Percentiles rank a stretch among this genome's conserved stretches.
These are phyloP conservation scores for Aspergillus heteromorphus DNA, from an alignment of 495 filamentous ascomycete genomes.

Conservation along the genomic window DNA sequence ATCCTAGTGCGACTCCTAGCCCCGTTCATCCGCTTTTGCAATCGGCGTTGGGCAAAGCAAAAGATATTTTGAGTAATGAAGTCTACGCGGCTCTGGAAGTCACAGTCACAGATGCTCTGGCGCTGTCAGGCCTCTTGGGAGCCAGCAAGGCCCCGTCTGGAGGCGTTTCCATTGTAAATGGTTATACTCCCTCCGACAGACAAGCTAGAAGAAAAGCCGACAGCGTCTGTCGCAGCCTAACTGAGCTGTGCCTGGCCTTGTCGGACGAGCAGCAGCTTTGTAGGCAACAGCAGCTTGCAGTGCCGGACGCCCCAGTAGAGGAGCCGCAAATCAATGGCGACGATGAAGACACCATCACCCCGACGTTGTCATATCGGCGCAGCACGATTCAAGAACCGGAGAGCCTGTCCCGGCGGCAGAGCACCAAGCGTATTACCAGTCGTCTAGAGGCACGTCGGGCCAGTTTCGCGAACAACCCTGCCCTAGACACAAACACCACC, in stretches of 20 bases:
- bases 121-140: constrained; percentile 69
- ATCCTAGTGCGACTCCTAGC: constrained; percentile 24
- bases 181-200: constrained; percentile 59
- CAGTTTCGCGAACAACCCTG: constrained; percentile 45
- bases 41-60: constrained; percentile 73
- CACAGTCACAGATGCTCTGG: constrained; percentile 74
- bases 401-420: constrained; percentile 26
- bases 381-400: constrained; percentile 43
- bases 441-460: constrained; percentile 68
- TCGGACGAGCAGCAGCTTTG: constrained; percentile 45
- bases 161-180: constrained; percentile 50
- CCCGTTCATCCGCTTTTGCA: constrained; percentile 73
- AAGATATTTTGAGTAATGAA: constrained; percentile 57
- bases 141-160: constrained; percentile 60
- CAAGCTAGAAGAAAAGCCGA: constrained; percentile 86
- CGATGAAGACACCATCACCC: constrained; percentile 28
- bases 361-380: constrained; percentile 29
- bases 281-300: constrained; percentile 26
- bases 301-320: constrained; percentile 20
- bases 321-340: constrained; percentile 24
- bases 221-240: constrained; percentile 85
- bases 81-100: constrained; percentile 77
- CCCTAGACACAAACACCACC: constrained; percentile 7
- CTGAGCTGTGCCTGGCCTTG: constrained; percentile 84
- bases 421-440: constrained; percentile 60